These are phyloP conservation scores for Gilbertella persicaria DNA, from an alignment of 371 early-diverging fungal species.

Conservation along the genomic window DNA sequence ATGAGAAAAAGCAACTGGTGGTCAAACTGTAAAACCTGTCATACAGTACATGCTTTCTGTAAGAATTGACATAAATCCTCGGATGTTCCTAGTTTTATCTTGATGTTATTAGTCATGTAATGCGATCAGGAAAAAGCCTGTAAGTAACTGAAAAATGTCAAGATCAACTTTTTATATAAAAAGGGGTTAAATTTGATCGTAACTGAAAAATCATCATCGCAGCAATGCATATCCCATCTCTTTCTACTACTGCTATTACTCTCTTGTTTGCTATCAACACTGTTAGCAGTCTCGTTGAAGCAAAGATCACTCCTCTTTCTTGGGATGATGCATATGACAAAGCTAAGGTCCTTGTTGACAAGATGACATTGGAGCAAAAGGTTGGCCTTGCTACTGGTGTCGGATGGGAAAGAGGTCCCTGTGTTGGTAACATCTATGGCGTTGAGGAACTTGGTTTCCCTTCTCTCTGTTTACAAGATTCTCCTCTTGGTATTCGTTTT, in stretches of 20 bases:
- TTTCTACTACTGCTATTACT: conserved; percentile 1
- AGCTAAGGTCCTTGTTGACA: conserved; percentile 27
- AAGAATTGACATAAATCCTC: too few species aligned
- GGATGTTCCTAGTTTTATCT: too few species aligned
- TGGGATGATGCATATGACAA: conserved; percentile 45
- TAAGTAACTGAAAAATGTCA: too few species aligned
- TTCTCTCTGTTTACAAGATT: conserved; percentile 59
- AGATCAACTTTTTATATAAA: not conserved
- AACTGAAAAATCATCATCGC: not conserved
- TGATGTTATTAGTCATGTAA: too few species aligned
- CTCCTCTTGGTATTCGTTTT: conserved; percentile 50
- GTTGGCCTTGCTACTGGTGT: conserved; percentile 49
- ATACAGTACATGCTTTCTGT: too few species aligned
- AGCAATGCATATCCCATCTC: conserved; percentile 1
- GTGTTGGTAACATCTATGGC: conserved; percentile 51
- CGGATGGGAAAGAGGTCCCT: conserved; percentile 35
- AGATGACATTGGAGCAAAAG: conserved; percentile 42
- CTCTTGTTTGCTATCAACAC: not conserved
- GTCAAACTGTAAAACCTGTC: too few species aligned
- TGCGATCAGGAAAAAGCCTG: too few species aligned
- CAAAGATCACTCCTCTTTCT: conserved; percentile 2
- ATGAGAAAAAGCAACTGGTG: too few species aligned
- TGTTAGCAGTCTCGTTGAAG: not conserved
- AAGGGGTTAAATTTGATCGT: not conserved
- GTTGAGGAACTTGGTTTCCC: conserved; percentile 47